phyloP scores from a whole-genome alignment of 1,284 basidiomycete species.

The Tylopilus sp. region DNA sequence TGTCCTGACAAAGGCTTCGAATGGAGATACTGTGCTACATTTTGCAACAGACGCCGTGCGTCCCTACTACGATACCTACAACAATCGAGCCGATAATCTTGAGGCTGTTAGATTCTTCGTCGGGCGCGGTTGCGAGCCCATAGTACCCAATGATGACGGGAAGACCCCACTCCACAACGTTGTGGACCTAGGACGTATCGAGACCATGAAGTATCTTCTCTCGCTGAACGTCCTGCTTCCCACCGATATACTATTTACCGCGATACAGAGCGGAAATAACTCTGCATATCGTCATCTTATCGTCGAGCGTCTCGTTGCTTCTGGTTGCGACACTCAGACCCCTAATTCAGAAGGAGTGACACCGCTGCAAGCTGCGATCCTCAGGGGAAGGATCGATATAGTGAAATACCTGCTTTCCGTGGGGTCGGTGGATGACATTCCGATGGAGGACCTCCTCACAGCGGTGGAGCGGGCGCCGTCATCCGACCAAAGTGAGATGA shows the following conservation, averaged over 20 bases:
- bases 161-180: background rate
- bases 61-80: background rate
- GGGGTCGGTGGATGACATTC: background rate
- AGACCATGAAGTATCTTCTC: background rate
- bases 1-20: background rate
- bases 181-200: background rate
- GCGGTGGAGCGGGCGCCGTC: background rate
- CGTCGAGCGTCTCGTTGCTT: background rate
- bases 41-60: background rate
- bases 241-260: background rate
- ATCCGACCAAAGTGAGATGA: too few species aligned
- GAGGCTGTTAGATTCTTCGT: background rate
- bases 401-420: constrained; percentile 3
- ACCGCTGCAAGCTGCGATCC: background rate
- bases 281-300: background rate
- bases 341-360: background rate
- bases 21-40: background rate
- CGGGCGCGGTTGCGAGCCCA: background rate
- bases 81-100: too few species aligned
- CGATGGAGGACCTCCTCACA: background rate
- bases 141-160: background rate
- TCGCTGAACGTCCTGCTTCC: background rate
- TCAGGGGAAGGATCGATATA: background rate
- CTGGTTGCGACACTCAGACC: background rate
- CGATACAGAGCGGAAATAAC: background rate